Evolutionary conservation across 2,329 filamentous ascomycete species (phyloP), one percentile per base, ranked within the genome.

Genomic region (Xylaria sp.): DNA sequence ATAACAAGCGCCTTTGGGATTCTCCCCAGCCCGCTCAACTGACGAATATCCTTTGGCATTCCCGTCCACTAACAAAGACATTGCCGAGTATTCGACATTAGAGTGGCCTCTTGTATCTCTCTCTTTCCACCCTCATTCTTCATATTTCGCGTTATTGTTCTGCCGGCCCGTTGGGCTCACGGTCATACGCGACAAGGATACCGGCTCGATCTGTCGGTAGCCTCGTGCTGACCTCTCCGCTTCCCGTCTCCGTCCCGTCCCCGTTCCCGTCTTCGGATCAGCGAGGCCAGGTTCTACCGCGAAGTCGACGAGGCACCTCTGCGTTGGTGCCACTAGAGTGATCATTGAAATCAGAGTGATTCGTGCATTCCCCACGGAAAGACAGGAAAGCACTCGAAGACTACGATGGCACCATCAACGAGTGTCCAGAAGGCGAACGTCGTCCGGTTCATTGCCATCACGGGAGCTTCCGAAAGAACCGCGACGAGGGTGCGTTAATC

Each of bases 361-460:
- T 5, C 4, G 23, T 5, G 37, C 37, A 53, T 11, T 39, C 39
- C 37, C 35, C 4, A 16, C 7, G 3, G 4, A 13, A 35, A 51
- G 49, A 46, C 5, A 50, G 23, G 23, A 30, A 30, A 30, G 23
- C 23, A 30, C 4, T 3, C 4, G 13, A 59, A 35, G 49, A 58
- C 35, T 59, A 59, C 63, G 58, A 70, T 70, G 68, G 60, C 68
- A 52, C 68, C 70, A 53, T 60, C 58, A 46, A 62, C 69, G 23
- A 61, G 65, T 10, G 52, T 63, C 19, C 71, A 72, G 63, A 71
- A 66, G 63, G 58, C 65, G 54, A 62, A 65, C 18, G 48, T 72
- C 34, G 54, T 65, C 53, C 69, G 63, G 39, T 73, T 73, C 57
- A 62, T 69, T 11, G 59, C 65, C n/a, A 69, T 72, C 51, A 73